Evolutionary conservation across 257 asterid species (phyloP), one percentile per base, ranked within the genome.

Genomic region (Lycium barbarum): DNA sequence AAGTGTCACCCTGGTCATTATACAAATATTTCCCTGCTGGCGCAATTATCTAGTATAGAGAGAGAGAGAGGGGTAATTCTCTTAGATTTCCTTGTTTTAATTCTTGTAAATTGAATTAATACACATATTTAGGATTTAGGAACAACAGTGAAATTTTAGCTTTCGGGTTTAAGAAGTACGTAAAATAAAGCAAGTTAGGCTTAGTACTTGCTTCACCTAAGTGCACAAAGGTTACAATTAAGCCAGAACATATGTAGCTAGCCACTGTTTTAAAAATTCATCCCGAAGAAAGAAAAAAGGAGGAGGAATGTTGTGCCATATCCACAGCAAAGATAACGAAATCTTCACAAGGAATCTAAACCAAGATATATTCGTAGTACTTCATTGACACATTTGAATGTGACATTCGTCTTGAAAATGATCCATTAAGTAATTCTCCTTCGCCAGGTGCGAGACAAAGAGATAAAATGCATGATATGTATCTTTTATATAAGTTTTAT

Each of bases 331-430:
- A 51, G 63, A 76, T 22, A 51, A 76, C 47, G n/a, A 76, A 51
- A 76, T 76, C 82, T 76, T 76, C 63, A 26, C 47, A 76, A 76
- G 63, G 82, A 76, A 76, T 76, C 63, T 26, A 26, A 14, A 51
- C 63, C 43, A 51, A 76, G 12, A 51, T 76, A 53, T 76, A 7
- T 74, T 74, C 43, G 61, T 49, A 26, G 49, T 1, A 74, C 36
- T 76, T 76, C 82, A 2, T 74, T 7, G 15, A 3, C 82, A 7
- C 22, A 13, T 51, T 76, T 51, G 45, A 76, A 26, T 26, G 82
- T 76, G 26, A 76, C 47, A 76, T 26, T 76, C 20, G 18, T 49
- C 63, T 76, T 7, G 26, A 49, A 76, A 51, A 76, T 6, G 51
- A 76, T 76, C 15, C 40, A 76, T 76, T 14, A 74, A 49, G 14